phyloP scores from a whole-genome alignment of 495 filamentous ascomycete genomes.

The Parathielavia appendiculata region DNA sequence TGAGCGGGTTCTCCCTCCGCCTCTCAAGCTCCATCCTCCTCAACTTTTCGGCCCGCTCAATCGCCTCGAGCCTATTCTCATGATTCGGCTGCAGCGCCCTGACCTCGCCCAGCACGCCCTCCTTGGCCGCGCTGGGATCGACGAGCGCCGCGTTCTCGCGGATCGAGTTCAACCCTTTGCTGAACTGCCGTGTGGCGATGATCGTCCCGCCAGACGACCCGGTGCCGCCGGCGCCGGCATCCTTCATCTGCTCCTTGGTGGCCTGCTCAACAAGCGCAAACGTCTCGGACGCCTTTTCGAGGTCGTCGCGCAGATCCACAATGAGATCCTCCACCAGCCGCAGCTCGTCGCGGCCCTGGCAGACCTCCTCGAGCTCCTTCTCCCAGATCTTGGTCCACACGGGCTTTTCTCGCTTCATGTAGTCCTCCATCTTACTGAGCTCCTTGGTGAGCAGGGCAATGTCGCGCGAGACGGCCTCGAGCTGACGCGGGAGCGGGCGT shows the following conservation, averaged over 20 bases:
- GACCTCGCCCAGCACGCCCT: constrained; percentile 87
- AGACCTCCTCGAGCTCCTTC: constrained; percentile 88
- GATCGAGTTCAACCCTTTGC: constrained; percentile 51
- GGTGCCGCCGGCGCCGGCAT: constrained; percentile 43
- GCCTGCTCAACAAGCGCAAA: constrained; percentile 94
- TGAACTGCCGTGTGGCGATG: constrained; percentile 45
- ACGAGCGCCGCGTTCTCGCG: constrained; percentile 57
- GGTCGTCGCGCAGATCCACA: constrained; percentile 85
- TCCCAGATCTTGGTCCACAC: constrained; percentile 99
- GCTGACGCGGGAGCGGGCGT: constrained; percentile 82
- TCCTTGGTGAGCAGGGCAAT: constrained; percentile 74
- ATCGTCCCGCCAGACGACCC: constrained; percentile 31
- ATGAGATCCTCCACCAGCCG: constrained; percentile 92
- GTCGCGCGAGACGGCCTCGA: constrained; percentile 83
- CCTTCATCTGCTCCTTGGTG: constrained; percentile 88
- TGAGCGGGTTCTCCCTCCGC: constrained; percentile 71
- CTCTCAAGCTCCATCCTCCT: constrained; percentile 81
- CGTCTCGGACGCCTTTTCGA: constrained; percentile 88
- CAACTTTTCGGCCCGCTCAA: constrained; percentile 87
- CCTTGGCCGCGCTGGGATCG: constrained; percentile 78
- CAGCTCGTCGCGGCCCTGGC: constrained; percentile 87
- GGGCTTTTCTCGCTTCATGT: constrained; percentile 83
- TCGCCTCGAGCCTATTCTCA: constrained; percentile 85
- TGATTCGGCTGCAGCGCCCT: constrained; percentile 93
- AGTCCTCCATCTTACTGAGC: constrained; percentile 93